Conservation (phyloP, 805 yeast genomes). For the Metschnikowia amazonensis region DNA sequence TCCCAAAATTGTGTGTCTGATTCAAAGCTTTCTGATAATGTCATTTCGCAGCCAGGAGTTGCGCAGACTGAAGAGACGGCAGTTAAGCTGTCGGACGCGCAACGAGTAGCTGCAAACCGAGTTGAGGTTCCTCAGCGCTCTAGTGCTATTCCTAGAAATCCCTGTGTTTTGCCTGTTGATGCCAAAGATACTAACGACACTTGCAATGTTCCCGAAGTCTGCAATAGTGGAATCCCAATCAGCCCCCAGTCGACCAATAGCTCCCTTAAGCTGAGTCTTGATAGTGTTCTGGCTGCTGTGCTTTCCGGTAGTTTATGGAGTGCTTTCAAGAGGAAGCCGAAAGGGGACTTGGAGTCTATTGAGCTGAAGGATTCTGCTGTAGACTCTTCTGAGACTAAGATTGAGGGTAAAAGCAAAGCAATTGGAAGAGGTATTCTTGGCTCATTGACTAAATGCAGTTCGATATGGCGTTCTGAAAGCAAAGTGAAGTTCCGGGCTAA, state of each 20-base stretch:
- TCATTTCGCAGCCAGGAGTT: conserved; percentile 5
- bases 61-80: background rate
- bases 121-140: background rate
- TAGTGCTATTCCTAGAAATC: background rate
- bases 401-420: background rate
- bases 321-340: background rate
- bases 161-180: background rate
- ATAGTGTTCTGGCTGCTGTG: background rate
- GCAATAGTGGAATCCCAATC: background rate
- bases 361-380: background rate
- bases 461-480: background rate
- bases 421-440: background rate
- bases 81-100: background rate
- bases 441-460: background rate
- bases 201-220: background rate
- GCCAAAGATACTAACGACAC: background rate
- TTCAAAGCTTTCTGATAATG: background rate
- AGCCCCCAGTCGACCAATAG: background rate
- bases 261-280: conserved; percentile 1
- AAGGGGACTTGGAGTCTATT: background rate
- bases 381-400: background rate
- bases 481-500: background rate
- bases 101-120: background rate
- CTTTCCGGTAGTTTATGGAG: conserved; percentile 1
- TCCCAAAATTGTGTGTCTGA: background rate